Base-by-base conservation (phyloP, 345 rosid genomes). In the Eucalyptus cloeziana region DNA sequence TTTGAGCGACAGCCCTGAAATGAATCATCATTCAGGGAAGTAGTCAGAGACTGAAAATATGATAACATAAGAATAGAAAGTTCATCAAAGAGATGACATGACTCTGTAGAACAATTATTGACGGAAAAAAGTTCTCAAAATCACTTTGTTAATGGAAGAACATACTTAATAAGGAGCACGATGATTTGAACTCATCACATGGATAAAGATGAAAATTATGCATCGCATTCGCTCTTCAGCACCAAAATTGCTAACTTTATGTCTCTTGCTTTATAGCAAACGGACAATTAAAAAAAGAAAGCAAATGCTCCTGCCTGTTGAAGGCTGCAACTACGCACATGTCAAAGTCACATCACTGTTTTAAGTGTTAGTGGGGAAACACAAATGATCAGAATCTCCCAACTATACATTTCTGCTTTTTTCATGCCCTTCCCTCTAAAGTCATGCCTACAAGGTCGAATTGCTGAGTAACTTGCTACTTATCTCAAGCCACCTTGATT, bases 1-100 rank as follows among this genome's bases (percentile, higher is more conserved):
- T 88, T 96, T 98, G 91, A 98, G 93, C 17, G 99, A 98, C 87
- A 98, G 90, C 88, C 99, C 99, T 98, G 95, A 90, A 91, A 76
- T 76, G 16, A 76, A 76, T 21, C 85, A 22, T 40, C 85, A 40
- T 50, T 40, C 93, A 87, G 33, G n/a, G 79, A 90, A 60, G 27
- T 87, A 50, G 40, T 30, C 49, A 15, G 87, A 79, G 51, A 83
- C 62, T 13, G 44, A 43, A 15, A 37, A 58, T 49, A 51, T 52
- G 25, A 86, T 40, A 22, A 37, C 9, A 76, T 11, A 76, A 40
- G 30, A 76, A 76, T 40, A 76, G 47, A 76, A 40, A 76, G 30
- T 76, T 40, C 30, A 76, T 76, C 85, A 37, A 86, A 25, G 44
- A 86, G 87, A 8, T 31, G 62, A 50, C 5, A 86, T 49, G 10